Conservation (phyloP, 2,329 filamentous ascomycete genomes). For the Talaromyces sp. region DNA sequence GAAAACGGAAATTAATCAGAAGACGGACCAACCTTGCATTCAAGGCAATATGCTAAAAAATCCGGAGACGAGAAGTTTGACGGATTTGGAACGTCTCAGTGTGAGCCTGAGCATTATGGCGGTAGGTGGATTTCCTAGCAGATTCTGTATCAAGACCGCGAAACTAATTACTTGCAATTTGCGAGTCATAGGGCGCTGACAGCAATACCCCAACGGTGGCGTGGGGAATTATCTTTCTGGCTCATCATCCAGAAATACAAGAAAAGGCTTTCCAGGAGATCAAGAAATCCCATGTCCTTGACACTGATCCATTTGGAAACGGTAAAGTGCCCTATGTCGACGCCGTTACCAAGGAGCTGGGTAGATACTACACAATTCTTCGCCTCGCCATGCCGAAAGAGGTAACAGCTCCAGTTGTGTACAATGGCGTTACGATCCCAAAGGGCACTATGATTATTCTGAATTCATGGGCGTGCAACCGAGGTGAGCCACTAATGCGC, state of each 20-base stretch:
- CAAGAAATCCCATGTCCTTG: conserved; percentile 10
- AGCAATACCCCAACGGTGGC: conserved; percentile 16
- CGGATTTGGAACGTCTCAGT: conserved; percentile 11
- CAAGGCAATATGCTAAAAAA: conserved; percentile 18
- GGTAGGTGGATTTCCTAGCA: not conserved
- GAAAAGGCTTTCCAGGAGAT: conserved; percentile 18
- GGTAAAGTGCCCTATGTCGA: conserved; percentile 18
- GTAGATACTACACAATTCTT: conserved; percentile 19
- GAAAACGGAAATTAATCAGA: conserved; percentile 13
- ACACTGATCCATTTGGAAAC: conserved; percentile 12
- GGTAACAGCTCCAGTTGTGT: conserved; percentile 12
- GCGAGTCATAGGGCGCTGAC: conserved; percentile 12
- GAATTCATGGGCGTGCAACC: conserved; percentile 22
- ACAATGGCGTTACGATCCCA: conserved; percentile 18
- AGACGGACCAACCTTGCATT: conserved; percentile 18
- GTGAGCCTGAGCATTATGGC: conserved; percentile 20
- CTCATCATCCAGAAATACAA: conserved; percentile 18
- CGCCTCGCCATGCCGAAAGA: conserved; percentile 17
- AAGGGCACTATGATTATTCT: conserved; percentile 20
- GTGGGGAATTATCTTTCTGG: conserved; percentile 17
- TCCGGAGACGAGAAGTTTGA: conserved; percentile 18
- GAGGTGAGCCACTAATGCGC: conserved; percentile 2
- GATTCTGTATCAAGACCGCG: no score
- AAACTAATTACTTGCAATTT: no score
- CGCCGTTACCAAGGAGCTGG: conserved; percentile 19